Percentiles rank a stretch among this genome's conserved stretches.
Evolutionary conservation across 305 asterid species (phyloP).

Genomic region (Fraxinus greggii): DNA sequence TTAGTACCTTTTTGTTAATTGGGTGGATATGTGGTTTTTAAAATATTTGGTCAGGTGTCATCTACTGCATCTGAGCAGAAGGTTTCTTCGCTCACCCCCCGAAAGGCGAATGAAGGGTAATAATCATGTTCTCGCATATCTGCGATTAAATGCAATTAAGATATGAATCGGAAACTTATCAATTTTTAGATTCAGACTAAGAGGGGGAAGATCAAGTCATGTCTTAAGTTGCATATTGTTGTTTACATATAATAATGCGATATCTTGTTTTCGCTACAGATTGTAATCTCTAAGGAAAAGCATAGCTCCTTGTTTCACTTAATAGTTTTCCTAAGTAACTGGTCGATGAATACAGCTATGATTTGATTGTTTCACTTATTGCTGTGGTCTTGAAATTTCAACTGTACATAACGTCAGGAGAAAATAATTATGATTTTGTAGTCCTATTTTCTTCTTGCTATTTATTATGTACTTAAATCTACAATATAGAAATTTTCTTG

Average conservation of each 20-base stretch:
- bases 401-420: neutral
- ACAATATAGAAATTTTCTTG: neutral
- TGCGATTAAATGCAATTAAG: neutral
- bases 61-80: slow-evolving; percentile 42
- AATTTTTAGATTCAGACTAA: slow-evolving; percentile 4
- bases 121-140: slow-evolving; percentile 12
- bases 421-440: neutral
- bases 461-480: neutral
- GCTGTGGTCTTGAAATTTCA: neutral
- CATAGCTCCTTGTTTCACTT: neutral
- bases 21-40: neutral
- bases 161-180: neutral
- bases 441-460: neutral
- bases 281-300: neutral
- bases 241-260: neutral
- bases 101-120: slow-evolving; percentile 63
- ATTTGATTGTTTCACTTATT: neutral
- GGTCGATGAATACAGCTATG: neutral
- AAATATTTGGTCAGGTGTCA: slow-evolving; percentile 38
- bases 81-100: slow-evolving; percentile 42
- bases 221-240: neutral
- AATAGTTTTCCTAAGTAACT: neutral
- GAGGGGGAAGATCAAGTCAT: neutral
- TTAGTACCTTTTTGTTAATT: neutral
- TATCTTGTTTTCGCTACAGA: neutral